Base-by-base conservation (phyloP, 2,329 filamentous ascomycete genomes). In the Aureobasidium sp. region DNA sequence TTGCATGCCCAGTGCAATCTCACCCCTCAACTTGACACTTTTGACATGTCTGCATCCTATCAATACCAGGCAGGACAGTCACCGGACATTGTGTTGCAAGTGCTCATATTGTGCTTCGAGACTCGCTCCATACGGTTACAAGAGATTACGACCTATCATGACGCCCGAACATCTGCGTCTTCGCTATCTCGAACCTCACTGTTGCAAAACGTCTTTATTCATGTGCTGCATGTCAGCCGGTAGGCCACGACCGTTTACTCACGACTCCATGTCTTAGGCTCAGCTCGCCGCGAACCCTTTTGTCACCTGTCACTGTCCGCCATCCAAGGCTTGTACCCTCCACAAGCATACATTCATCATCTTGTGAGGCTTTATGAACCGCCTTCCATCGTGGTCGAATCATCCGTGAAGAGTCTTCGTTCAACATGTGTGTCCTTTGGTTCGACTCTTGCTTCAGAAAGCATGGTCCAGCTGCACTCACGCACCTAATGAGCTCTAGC, bases 201-300 rank as follows among this genome's bases (percentile, higher is more conserved):
- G 35, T n/a, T 13, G 8, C 15, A 33, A 23, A 57, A 57, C 53
- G 53, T 57, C 40, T 57, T 43, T 57, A 57, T 57, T 37, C 21
- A 43, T 25, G 15, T 35, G 25, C 27, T 57, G 53, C 53, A 45
- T 27, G 8, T 10, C 10, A 21, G 7, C 25, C 40, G 53, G 29
- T 45, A 17, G 19, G 13, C 27, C 9, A 8, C 27, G 10, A 25
- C 33, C 5, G 33, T 11, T 35, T 9, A 19, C 13, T 17, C 25
- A 33, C 15, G 11, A 19, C 13, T 45, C 38, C 21, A 43, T 17
- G n/a, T 45, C 29, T 25, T 45, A 23, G 53, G 40, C 53, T 25
- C 53, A 57, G 53, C 53, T 45, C 53, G 53, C 40, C 53, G 53
- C 40, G 40, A 57, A 57, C 53, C 53, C 53, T 45, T 9, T 45